phyloP scores from a whole-genome alignment of 768 basidiomycete species.

The Termitomyces sp. region DNA sequence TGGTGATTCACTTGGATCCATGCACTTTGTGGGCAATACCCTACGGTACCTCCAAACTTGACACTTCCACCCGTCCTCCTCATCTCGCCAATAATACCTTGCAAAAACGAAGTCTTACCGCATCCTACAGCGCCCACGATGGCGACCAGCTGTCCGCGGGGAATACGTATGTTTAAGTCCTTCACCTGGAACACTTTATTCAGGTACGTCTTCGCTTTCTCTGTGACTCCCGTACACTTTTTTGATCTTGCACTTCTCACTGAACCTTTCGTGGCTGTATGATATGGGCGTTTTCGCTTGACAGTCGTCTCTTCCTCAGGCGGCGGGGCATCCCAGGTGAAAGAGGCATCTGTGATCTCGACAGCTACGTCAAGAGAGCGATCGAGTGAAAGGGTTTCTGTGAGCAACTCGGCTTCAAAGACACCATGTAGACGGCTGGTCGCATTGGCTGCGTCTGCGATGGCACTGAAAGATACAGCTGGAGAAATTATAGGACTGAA shows the following conservation, averaged over 20 bases:
- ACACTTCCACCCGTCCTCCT: slow-evolving; percentile 61
- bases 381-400: slow-evolving; percentile 56
- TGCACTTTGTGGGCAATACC: slow-evolving; percentile 83
- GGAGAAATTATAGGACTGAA: slow-evolving; percentile 3
- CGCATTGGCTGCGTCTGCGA: slow-evolving; percentile 83
- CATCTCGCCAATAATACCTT: slow-evolving; percentile 85
- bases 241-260: slow-evolving; percentile 28
- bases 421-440: slow-evolving; percentile 72
- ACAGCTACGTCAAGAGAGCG: slow-evolving; percentile 58
- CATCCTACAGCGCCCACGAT: slow-evolving; percentile 82
- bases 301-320: slow-evolving; percentile 37
- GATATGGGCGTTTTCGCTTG: slow-evolving; percentile 23
- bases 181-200: slow-evolving; percentile 59
- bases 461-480: slow-evolving; percentile 73
- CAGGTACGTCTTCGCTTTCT: slow-evolving; percentile 27
- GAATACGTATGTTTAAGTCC: slow-evolving; percentile 64
- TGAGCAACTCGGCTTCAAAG: slow-evolving; percentile 79
- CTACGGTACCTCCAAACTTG: slow-evolving; percentile 71
- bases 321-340: slow-evolving; percentile 84
- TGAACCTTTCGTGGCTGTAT: slow-evolving; percentile 6
- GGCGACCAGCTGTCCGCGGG: slow-evolving; percentile 75
- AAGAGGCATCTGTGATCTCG: slow-evolving; percentile 63
- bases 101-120: slow-evolving; percentile 68
- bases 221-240: slow-evolving; percentile 21
- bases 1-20: slow-evolving; percentile 72